phyloP scores from a whole-genome alignment of 1,139 yeast genomes.

The Suhomyces bolitotheri region DNA sequence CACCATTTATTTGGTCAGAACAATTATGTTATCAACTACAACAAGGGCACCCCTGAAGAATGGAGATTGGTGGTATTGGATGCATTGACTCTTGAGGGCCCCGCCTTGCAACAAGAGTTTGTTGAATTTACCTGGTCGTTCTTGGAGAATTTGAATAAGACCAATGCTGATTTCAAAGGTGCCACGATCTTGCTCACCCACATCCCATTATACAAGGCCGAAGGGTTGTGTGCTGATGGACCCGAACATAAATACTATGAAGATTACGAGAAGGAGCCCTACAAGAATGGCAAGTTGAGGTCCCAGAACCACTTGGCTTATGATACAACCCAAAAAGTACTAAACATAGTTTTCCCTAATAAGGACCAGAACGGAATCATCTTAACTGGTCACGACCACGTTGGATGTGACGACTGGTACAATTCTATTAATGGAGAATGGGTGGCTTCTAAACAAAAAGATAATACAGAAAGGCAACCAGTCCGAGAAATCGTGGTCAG shows the following conservation, averaged over 20 bases:
- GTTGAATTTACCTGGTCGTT: conserved; percentile 70
- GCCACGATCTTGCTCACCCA: conserved; percentile 84
- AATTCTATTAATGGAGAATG: conserved; percentile 49
- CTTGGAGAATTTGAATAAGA: conserved; percentile 53
- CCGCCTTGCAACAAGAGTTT: conserved; percentile 76
- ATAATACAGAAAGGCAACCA: conserved; percentile 29
- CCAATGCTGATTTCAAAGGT: conserved; percentile 58
- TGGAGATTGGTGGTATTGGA: conserved; percentile 88
- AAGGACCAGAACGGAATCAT: conserved; percentile 69
- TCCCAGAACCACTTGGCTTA: conserved; percentile 85
- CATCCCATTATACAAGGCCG: conserved; percentile 80
- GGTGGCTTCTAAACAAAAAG: conserved; percentile 53
- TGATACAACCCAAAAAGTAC: conserved; percentile 63
- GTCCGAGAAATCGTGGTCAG: conserved; percentile 82
- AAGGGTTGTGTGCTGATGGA: conserved; percentile 83
- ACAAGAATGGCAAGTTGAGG: conserved; percentile 66
- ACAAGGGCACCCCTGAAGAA: conserved; percentile 59
- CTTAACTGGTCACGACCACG: conserved; percentile 94
- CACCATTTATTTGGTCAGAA: conserved; percentile 74
- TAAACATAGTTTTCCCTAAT: conserved; percentile 67
- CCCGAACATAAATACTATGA: conserved; percentile 67
- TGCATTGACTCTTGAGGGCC: conserved; percentile 85
- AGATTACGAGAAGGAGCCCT: conserved; percentile 59
- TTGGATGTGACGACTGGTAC: conserved; percentile 80
- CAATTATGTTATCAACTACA: conserved; percentile 75